phyloP scores from a whole-genome alignment of 352 stramenopile species.

The Peronosclerospora sorghi region DNA sequence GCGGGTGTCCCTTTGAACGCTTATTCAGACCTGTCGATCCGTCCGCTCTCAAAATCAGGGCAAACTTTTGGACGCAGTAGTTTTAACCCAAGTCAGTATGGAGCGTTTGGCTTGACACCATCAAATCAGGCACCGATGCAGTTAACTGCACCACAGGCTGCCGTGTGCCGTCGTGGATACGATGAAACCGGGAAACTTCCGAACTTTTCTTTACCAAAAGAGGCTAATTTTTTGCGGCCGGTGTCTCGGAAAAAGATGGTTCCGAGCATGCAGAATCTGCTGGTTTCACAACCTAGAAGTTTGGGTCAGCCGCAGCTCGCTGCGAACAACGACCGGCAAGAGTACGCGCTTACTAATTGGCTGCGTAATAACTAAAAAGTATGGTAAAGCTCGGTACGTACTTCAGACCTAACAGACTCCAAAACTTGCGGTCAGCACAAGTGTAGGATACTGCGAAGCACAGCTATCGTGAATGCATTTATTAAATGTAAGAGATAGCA shows the following conservation, averaged over 20 bases:
- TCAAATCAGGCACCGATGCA: conserved; percentile 32
- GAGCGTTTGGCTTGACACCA: conserved; percentile 44
- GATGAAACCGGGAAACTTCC: conserved; percentile 71
- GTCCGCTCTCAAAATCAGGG: conserved; percentile 22
- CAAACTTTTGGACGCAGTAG: conserved; percentile 39
- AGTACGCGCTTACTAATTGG: conserved; percentile 60
- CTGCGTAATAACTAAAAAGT: conserved; percentile 34
- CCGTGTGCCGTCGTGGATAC: conserved; percentile 50
- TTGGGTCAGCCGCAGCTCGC: conserved; percentile 18
- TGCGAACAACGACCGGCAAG: conserved; percentile 25
- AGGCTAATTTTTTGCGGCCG: conserved; percentile 12
- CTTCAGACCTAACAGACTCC: background rate
- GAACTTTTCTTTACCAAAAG: conserved; percentile 60
- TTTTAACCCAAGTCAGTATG: conserved; percentile 63
- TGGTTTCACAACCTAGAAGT: conserved; percentile 25
- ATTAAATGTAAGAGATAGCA: conserved; percentile 5
- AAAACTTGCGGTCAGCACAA: conserved; percentile 4
- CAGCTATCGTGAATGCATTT: conserved; percentile 2
- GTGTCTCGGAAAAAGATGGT: conserved; percentile 27
- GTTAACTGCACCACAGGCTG: conserved; percentile 13
- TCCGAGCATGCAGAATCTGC: conserved; percentile 40
- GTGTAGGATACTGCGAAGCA: conserved; percentile 24
- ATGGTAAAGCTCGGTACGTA: background rate
- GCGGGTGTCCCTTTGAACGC: conserved; percentile 37
- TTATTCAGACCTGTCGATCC: conserved; percentile 55